phyloP scores from a whole-genome alignment of 352 stramenopile genomes.

The Thraustochytrium sp. region DNA sequence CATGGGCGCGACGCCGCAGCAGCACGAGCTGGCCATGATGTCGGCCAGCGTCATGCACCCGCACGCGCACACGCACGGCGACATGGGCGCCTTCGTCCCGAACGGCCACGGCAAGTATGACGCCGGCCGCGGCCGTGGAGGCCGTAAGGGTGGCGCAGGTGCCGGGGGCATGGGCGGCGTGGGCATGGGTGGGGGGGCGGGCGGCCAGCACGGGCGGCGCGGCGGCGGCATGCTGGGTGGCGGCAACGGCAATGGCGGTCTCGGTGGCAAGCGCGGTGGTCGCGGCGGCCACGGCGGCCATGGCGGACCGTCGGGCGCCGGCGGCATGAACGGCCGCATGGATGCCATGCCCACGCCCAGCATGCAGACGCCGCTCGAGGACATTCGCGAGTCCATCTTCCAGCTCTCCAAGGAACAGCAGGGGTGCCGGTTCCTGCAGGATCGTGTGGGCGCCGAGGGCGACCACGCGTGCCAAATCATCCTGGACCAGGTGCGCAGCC shows the following conservation, averaged over 20 bases:
- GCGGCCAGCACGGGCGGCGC: not conserved
- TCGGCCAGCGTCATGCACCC: not conserved
- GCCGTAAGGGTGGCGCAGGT: not conserved
- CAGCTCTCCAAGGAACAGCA: constrained; percentile 89
- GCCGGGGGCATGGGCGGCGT: not conserved
- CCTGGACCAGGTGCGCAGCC: constrained; percentile 89
- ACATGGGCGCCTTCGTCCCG: not conserved
- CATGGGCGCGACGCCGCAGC: too few species aligned
- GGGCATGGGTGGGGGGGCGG: not conserved
- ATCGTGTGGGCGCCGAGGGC: constrained; percentile 89
- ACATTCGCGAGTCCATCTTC: constrained; percentile 46
- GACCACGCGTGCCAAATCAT: constrained; percentile 83
- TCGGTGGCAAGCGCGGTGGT: not conserved
- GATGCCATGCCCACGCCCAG: not conserved
- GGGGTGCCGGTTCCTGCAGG: constrained; percentile 90
- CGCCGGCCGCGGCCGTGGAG: not conserved
- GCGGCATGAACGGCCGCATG: not conserved
- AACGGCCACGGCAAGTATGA: not conserved
- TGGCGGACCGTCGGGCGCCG: not conserved
- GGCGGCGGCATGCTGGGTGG: not conserved
- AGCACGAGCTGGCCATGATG: too few species aligned
- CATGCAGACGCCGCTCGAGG: not conserved
- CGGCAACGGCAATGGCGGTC: not conserved
- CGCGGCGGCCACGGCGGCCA: not conserved
- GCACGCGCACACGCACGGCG: not conserved